These are phyloP conservation scores for Batrachochytrium dendrobatidis DNA, from an alignment of 371 early-diverging fungal genomes.

Conservation along the genomic window DNA sequence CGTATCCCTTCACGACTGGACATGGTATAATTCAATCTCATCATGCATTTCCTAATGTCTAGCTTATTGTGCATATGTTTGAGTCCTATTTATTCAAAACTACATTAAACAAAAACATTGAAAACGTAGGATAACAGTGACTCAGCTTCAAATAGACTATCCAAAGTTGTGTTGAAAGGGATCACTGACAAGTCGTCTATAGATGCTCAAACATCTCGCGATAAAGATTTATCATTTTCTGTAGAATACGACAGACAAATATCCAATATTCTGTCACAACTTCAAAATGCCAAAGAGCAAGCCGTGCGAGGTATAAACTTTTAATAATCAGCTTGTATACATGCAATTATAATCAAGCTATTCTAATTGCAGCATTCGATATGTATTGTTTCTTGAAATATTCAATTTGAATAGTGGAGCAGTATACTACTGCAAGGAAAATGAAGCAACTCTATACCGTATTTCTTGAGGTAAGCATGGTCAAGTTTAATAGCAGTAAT, in stretches of 20 bases:
- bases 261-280: slow-evolving; percentile 28
- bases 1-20: no score
- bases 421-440: slow-evolving; percentile 51
- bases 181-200: slow-evolving; percentile 11
- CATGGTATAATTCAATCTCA: no score
- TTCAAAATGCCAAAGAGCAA: slow-evolving; percentile 42
- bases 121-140: no score
- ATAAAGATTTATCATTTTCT: slow-evolving; percentile 20
- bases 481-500: neutral
- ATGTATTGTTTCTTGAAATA: neutral
- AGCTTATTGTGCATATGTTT: no score
- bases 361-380: no score
- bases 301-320: slow-evolving; percentile 41
- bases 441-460: slow-evolving; percentile 20
- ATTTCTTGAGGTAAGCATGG: neutral
- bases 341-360: no score
- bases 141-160: slow-evolving; percentile 18
- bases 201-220: slow-evolving; percentile 9
- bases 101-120: no score
- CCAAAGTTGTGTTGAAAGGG: slow-evolving; percentile 19
- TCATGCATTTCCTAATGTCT: no score
- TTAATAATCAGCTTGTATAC: no score
- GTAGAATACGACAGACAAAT: slow-evolving; percentile 33
- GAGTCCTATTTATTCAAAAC: no score
- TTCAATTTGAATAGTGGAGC: slow-evolving; percentile 31